phyloP scores from a whole-genome alignment of 2,329 filamentous ascomycete species.

The Hypoxylon sp. region DNA sequence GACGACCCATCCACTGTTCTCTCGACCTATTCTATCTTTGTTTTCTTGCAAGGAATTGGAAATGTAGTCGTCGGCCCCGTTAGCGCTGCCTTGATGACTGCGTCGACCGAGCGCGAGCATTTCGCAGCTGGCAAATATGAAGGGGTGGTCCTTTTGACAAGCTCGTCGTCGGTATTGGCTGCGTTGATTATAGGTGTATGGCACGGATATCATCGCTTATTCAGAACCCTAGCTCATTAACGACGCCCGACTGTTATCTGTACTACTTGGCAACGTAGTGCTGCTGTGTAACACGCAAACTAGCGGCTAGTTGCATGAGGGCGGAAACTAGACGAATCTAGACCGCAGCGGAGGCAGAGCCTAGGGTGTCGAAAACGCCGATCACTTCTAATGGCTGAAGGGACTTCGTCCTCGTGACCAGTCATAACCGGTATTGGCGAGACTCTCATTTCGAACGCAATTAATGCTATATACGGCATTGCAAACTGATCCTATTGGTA shows the following conservation, averaged over 20 bases:
- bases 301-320: slow-evolving; percentile 5
- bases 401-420: not conserved
- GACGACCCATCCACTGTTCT: slow-evolving; percentile 19
- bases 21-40: slow-evolving; percentile 15
- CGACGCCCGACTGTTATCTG: not conserved
- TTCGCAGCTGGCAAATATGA: slow-evolving; percentile 17
- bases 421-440: not conserved
- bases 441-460: slow-evolving; percentile 3
- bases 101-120: slow-evolving; percentile 1
- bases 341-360: slow-evolving; percentile 1
- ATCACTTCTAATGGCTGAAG: slow-evolving; percentile 9
- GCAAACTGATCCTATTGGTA: not conserved
- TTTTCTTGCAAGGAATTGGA: slow-evolving; percentile 20
- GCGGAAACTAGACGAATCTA: slow-evolving; percentile 8
- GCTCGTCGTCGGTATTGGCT: slow-evolving; percentile 15
- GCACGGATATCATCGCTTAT: slow-evolving; percentile 17
- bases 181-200: slow-evolving; percentile 16
- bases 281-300: slow-evolving; percentile 4
- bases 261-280: not conserved
- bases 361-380: slow-evolving; percentile 13
- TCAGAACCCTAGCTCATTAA: slow-evolving; percentile 10
- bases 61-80: slow-evolving; percentile 15
- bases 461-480: not conserved
- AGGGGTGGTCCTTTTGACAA: slow-evolving; percentile 18
- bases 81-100: slow-evolving; percentile 12